These are phyloP conservation scores for Solanum medicagineum DNA, from an alignment of 257 asterid species.

Conservation along the genomic window DNA sequence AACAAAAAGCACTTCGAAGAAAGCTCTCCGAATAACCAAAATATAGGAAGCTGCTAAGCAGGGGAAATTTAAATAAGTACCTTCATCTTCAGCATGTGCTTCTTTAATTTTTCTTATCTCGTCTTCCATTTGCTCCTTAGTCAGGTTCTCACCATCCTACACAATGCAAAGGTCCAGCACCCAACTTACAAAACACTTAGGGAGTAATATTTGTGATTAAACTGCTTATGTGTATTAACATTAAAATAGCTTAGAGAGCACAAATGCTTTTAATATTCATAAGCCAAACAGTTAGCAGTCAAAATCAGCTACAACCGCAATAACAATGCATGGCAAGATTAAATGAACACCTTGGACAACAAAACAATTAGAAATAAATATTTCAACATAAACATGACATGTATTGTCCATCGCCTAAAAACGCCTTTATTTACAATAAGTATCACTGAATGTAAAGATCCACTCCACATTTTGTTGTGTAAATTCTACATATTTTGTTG, in stretches of 20 bases:
- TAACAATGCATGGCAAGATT: background rate
- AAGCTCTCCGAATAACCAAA: background rate
- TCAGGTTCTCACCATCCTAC: slow-evolving; percentile 71
- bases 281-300: background rate
- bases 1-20: background rate
- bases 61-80: slow-evolving; percentile 19
- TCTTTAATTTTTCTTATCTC: slow-evolving; percentile 80
- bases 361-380: background rate
- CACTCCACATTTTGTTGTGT: background rate
- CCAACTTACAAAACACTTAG: background rate
- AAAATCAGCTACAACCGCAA: background rate
- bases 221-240: background rate
- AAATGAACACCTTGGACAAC: background rate
- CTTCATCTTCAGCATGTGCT: slow-evolving; percentile 90
- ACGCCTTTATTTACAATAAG: background rate
- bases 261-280: background rate
- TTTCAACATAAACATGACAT: background rate
- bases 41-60: background rate
- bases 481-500: background rate
- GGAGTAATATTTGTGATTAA: background rate
- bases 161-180: slow-evolving; percentile 5
- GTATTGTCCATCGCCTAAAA: background rate
- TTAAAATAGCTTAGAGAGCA: background rate
- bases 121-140: slow-evolving; percentile 83
- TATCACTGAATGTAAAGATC: background rate